phyloP scores from a whole-genome alignment of 2,329 filamentous ascomycete genomes.

The Pseudogymnoascus sp. region DNA sequence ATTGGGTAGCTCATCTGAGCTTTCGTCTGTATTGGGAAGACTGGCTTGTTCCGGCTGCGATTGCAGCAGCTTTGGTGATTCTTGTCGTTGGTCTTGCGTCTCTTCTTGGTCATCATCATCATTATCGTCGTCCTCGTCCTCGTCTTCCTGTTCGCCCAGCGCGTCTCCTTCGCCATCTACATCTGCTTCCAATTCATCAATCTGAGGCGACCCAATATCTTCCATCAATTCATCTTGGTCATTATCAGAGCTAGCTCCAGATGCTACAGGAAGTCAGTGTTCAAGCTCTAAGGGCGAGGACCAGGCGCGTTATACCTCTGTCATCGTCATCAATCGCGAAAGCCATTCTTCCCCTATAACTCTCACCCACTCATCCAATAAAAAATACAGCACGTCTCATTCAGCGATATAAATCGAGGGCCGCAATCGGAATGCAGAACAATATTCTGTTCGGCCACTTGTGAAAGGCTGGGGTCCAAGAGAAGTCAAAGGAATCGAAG shows the following conservation, averaged over 20 bases:
- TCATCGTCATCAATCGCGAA: slow-evolving; percentile 29
- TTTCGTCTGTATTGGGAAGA: slow-evolving; percentile 23
- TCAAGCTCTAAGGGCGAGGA: not conserved
- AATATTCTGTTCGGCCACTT: not conserved
- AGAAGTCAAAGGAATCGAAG: not conserved
- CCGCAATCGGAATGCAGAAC: not conserved
- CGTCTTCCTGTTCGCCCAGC: slow-evolving; percentile 28
- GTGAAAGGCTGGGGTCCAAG: not conserved
- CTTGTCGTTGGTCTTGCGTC: slow-evolving; percentile 33
- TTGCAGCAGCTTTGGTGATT: slow-evolving; percentile 3
- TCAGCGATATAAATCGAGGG: not conserved
- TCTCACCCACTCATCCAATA: slow-evolving; percentile 3
- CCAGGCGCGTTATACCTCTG: slow-evolving; percentile 19
- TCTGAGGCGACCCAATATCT: slow-evolving; percentile 31
- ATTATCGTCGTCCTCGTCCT: slow-evolving; percentile 30
- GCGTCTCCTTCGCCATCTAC: slow-evolving; percentile 29
- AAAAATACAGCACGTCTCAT: not conserved
- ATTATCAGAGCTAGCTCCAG: slow-evolving; percentile 41
- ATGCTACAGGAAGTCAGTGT: slow-evolving; percentile 22
- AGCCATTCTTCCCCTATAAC: slow-evolving; percentile 13
- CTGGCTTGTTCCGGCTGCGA: slow-evolving; percentile 24
- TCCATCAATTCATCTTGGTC: slow-evolving; percentile 55
- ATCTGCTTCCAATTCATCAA: slow-evolving; percentile 29
- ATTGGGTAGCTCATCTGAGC: slow-evolving; percentile 22
- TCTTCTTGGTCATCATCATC: slow-evolving; percentile 51